phyloP scores from a whole-genome alignment of 2,329 filamentous ascomycete genomes.

The Diaporthe sp. region DNA sequence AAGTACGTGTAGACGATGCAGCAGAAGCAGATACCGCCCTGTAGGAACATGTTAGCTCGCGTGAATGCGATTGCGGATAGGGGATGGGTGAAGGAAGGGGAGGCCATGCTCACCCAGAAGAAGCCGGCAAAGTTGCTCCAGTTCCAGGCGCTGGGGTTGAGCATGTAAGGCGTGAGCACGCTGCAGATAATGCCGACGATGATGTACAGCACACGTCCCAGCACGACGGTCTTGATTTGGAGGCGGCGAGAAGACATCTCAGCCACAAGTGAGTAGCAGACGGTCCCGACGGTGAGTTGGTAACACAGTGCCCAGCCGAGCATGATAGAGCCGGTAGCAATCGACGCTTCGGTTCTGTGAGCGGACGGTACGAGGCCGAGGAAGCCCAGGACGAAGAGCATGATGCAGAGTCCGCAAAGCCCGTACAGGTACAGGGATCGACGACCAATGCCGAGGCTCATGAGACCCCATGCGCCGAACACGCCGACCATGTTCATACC shows the following conservation, averaged over 20 bases:
- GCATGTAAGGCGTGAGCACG: constrained; percentile 90
- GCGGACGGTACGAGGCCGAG: constrained; percentile 76
- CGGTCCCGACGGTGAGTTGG: constrained; percentile 87
- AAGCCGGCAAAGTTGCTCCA: constrained; percentile 91
- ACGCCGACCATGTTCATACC: constrained; percentile 83
- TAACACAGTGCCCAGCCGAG: constrained; percentile 84
- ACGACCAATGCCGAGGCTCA: constrained; percentile 79
- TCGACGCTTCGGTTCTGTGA: constrained; percentile 69
- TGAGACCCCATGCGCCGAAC: constrained; percentile 83
- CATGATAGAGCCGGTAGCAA: constrained; percentile 89
- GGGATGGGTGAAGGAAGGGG: background rate
- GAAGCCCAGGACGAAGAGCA: constrained; percentile 88
- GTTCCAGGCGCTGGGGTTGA: constrained; percentile 87
- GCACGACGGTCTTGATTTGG: constrained; percentile 91
- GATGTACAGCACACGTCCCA: constrained; percentile 85
- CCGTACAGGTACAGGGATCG: constrained; percentile 81
- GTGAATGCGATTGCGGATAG: constrained; percentile 14
- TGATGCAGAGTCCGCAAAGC: constrained; percentile 75
- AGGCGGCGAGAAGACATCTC: constrained; percentile 85
- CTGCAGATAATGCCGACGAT: constrained; percentile 84
- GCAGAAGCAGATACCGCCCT: constrained; percentile 80
- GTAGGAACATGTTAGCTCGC: constrained; percentile 34
- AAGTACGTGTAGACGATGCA: constrained; percentile 87
- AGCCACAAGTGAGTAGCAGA: constrained; percentile 88
- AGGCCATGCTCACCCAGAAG: constrained; percentile 72